A percentile compares a stretch with the other conserved stretches of the same genome.
Conservation (phyloP, 345 rosid species). For the Isatis tinctoria region DNA sequence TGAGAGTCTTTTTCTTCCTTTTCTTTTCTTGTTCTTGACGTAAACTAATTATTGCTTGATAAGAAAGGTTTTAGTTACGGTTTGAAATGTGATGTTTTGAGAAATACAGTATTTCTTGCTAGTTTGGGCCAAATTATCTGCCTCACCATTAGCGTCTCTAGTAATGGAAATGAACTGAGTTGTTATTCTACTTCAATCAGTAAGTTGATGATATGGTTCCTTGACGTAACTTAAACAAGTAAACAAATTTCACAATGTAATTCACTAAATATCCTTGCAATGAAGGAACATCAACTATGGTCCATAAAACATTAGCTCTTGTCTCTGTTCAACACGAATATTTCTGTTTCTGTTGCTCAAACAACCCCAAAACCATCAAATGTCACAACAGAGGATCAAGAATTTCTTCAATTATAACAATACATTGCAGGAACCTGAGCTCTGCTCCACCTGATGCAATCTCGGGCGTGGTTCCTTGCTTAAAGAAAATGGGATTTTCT, state of each 20-base stretch:
- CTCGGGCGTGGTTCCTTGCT: neutral
- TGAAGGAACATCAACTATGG: neutral
- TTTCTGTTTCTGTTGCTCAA: neutral
- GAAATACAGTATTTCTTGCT: too few species aligned
- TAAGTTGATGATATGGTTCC: neutral
- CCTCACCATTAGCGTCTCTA: too few species aligned
- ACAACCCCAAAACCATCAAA: conserved; percentile 4
- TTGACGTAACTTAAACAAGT: neutral
- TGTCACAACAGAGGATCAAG: neutral
- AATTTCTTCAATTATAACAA: neutral
- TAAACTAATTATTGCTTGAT: too few species aligned
- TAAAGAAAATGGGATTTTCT: neutral
- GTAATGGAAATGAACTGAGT: too few species aligned
- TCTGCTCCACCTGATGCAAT: conserved; percentile 16
- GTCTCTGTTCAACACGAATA: neutral
- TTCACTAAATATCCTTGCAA: neutral
- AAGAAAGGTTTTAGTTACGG: too few species aligned
- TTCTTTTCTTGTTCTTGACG: too few species aligned
- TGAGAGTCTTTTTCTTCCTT: too few species aligned
- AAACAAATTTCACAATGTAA: neutral
- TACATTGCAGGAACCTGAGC: conserved; percentile 2
- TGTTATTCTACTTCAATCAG: neutral
- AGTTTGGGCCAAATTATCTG: too few species aligned
- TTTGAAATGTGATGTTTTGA: too few species aligned
- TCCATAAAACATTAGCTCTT: neutral